Evolutionary conservation across 768 basidiomycete species (phyloP).

Genomic region (Russula brevipes): DNA sequence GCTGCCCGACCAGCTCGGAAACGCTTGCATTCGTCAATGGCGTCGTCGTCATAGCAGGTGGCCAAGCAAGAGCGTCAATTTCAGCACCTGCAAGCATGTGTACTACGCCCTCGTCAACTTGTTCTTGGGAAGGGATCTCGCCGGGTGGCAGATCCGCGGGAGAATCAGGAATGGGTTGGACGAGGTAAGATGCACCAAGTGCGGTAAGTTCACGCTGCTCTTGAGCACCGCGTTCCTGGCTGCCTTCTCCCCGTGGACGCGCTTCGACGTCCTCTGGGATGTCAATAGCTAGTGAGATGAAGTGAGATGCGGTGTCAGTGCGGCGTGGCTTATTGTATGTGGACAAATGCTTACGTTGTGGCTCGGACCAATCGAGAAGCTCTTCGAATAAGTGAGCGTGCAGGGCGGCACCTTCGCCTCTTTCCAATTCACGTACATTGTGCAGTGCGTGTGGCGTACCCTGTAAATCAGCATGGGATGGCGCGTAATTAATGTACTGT

Average conservation of each 20-base stretch:
- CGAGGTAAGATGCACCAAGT: conserved; percentile 70
- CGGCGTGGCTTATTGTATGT: conserved; percentile 8
- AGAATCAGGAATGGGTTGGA: conserved; percentile 68
- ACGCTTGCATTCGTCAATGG: conserved; percentile 44
- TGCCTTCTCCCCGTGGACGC: conserved; percentile 55
- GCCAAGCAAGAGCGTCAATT: conserved; percentile 62
- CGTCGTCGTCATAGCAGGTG: conserved; percentile 27
- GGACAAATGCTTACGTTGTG: conserved; percentile 53
- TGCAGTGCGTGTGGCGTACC: conserved; percentile 58
- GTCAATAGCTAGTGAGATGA: conserved; percentile 47
- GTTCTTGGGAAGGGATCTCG: conserved; percentile 52
- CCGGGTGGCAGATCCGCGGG: conserved; percentile 61
- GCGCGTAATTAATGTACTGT: conserved; percentile 49
- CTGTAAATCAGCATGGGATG: conserved; percentile 45
- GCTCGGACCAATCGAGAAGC: conserved; percentile 81
- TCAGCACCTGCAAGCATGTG: conserved; percentile 68
- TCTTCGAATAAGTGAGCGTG: conserved; percentile 83
- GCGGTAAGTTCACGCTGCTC: conserved; percentile 76
- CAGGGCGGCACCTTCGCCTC: conserved; percentile 80
- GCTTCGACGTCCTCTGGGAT: conserved; percentile 54
- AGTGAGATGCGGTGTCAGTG: conserved; percentile 27
- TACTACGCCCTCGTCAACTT: conserved; percentile 56
- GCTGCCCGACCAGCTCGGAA: conserved; percentile 64
- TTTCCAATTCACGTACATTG: conserved; percentile 79
- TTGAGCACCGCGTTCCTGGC: conserved; percentile 63